Conservation (phyloP, 2,329 filamentous ascomycete genomes). For the Colletotrichum echinochloae region DNA sequence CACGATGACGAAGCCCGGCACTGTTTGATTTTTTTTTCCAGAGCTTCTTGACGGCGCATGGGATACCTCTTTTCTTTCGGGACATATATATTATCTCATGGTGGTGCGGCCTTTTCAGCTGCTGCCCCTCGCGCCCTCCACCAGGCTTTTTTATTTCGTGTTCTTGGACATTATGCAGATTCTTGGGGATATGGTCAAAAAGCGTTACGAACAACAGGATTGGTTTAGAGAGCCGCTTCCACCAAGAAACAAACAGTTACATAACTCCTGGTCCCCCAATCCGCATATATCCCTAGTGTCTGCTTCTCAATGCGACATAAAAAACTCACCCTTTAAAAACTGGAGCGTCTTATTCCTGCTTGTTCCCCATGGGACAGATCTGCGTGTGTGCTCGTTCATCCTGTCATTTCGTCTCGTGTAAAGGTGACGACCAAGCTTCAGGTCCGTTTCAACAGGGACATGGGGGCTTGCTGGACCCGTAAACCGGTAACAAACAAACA, state of each 20-base stretch:
- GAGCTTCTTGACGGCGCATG: slow-evolving; percentile 38
- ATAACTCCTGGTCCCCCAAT: slow-evolving; percentile 16
- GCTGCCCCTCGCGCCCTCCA: slow-evolving; percentile 7
- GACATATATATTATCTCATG: slow-evolving; percentile 5
- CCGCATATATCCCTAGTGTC: slow-evolving; percentile 38
- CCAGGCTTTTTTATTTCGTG: slow-evolving; percentile 7
- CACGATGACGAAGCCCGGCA: slow-evolving; percentile 33
- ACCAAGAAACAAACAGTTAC: slow-evolving; percentile 7
- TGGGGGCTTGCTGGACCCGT: neutral
- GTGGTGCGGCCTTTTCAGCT: slow-evolving; percentile 17
- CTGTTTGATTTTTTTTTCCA: slow-evolving; percentile 2
- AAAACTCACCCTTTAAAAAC: slow-evolving; percentile 28
- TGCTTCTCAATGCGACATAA: slow-evolving; percentile 39
- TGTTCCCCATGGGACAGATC: neutral
- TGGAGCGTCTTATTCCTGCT: neutral
- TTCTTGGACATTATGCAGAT: slow-evolving; percentile 37
- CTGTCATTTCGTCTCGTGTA: slow-evolving; percentile 29
- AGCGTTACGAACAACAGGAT: slow-evolving; percentile 13
- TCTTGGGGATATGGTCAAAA: slow-evolving; percentile 27
- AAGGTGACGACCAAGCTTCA: slow-evolving; percentile 22
- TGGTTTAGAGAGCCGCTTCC: slow-evolving; percentile 13
- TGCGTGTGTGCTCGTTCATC: slow-evolving; percentile 18
- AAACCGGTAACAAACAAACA: neutral
- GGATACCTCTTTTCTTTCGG: slow-evolving; percentile 30
- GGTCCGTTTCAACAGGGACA: slow-evolving; percentile 20